These are phyloP conservation scores for Spergularia bocconei DNA, from an alignment of 148 eudicot species.

Conservation along the genomic window DNA sequence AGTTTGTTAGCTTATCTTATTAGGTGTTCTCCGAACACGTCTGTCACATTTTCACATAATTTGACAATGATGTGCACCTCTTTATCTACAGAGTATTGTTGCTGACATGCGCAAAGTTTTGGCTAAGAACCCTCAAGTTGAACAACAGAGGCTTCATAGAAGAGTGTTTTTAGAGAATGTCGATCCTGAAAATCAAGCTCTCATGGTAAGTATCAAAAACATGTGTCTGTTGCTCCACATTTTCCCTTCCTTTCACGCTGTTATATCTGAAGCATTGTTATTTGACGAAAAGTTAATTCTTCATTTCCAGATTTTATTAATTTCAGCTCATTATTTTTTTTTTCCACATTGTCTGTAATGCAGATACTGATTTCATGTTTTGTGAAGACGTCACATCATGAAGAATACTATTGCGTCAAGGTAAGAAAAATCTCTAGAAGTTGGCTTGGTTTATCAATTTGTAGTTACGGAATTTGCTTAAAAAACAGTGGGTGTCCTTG, in stretches of 20 bases:
- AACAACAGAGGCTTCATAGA: constrained; percentile 89
- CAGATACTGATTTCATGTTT: constrained; percentile 91
- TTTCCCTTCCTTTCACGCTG: neutral
- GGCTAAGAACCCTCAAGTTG: constrained; percentile 94
- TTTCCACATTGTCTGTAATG: constrained; percentile 8
- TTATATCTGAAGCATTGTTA: neutral
- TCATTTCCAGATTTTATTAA: neutral
- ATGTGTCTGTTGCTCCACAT: constrained; percentile 8
- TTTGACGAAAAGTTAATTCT: neutral
- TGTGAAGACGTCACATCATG: constrained; percentile 86
- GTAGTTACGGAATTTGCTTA: neutral
- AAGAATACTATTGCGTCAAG: constrained; percentile 85
- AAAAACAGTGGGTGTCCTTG: neutral
- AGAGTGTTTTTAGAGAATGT: constrained; percentile 82
- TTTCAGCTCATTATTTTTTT: constrained; percentile 10
- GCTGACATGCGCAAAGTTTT: constrained; percentile 98
- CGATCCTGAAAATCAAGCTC: constrained; percentile 88
- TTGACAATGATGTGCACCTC: neutral
- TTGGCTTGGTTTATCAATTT: neutral
- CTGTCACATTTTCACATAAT: constrained; percentile 10
- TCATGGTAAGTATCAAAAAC: constrained; percentile 47
- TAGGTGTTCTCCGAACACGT: constrained; percentile 12
- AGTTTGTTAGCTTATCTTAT: neutral
- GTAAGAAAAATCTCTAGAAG: constrained; percentile 29
- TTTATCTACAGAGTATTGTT: constrained; percentile 64